Evolutionary conservation across 2,329 filamentous ascomycete genomes (phyloP).

Genomic region (Ophioceras dolichostomum): DNA sequence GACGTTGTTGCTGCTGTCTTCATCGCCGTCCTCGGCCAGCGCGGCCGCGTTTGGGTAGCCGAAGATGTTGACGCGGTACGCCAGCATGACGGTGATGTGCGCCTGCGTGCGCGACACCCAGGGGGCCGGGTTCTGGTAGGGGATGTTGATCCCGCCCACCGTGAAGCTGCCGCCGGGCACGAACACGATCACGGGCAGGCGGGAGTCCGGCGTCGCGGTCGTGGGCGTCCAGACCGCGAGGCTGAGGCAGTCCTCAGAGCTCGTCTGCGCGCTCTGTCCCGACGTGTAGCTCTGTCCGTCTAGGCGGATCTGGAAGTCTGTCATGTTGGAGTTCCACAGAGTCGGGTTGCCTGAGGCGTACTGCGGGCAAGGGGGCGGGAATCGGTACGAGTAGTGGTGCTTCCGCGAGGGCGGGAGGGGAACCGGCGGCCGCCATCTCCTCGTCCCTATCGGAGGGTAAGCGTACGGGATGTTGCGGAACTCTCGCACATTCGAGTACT

Average conservation of each 20-base stretch:
- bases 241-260: constrained; percentile 10
- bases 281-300: constrained; percentile 15
- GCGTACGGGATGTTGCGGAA: constrained; percentile 25
- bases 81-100: constrained; percentile 24
- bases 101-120: constrained; percentile 4
- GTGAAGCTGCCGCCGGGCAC: constrained; percentile 17
- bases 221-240: constrained; percentile 7
- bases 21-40: constrained; percentile 26
- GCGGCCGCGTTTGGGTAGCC: constrained; percentile 18
- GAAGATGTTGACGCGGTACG: constrained; percentile 24
- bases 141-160: constrained; percentile 5
- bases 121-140: constrained; percentile 8
- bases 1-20: constrained; percentile 32
- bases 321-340: constrained; percentile 15
- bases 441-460: constrained; percentile 12
- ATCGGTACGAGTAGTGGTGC: constrained; percentile 9
- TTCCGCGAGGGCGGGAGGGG: not conserved
- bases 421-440: constrained; percentile 7
- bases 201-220: constrained; percentile 2
- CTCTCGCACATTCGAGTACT: constrained; percentile 20
- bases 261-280: constrained; percentile 12
- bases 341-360: constrained; percentile 13
- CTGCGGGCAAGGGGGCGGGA: constrained; percentile 13
- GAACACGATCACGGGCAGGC: constrained; percentile 8
- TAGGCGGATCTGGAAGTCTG: constrained; percentile 17